phyloP scores from a whole-genome alignment of 345 rosid genomes.

The Psidium friedrichsthalianum region DNA sequence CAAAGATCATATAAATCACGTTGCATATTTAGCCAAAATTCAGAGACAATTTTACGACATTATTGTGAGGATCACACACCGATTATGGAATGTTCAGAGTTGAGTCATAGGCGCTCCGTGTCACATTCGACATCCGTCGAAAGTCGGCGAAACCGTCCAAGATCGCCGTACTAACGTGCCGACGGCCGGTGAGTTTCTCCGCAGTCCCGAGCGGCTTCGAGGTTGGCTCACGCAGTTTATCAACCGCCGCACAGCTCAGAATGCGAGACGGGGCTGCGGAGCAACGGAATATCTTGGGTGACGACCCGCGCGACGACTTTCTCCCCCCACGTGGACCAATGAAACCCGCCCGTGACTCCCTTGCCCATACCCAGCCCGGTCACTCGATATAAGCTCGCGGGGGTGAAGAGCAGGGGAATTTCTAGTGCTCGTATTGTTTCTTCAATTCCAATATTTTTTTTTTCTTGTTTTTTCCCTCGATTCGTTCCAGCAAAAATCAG shows the following conservation, averaged over 20 bases:
- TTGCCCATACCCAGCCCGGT: background rate
- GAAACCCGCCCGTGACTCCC: background rate
- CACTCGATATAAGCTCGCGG: background rate
- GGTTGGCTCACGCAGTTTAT: background rate
- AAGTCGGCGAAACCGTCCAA: background rate
- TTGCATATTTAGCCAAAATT: too few relatives aligned
- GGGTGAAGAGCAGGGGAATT: too few relatives aligned
- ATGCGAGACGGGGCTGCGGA: background rate
- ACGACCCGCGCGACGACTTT: background rate
- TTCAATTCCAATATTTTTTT: too few relatives aligned
- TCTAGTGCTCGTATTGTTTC: too few relatives aligned
- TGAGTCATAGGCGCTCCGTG: rapidly evolving
- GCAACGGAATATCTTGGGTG: background rate
- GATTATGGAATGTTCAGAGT: rapidly evolving
- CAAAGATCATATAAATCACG: too few relatives aligned
- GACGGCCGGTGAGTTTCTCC: background rate
- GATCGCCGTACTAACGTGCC: rapidly evolving
- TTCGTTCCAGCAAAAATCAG: too few relatives aligned
- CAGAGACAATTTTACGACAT: rapidly evolving
- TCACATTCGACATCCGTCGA: rapidly evolving
- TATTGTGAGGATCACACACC: too few relatives aligned
- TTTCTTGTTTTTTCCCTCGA: too few relatives aligned
- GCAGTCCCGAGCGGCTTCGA: background rate
- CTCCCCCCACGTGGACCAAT: background rate
- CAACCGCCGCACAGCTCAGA: background rate